Evolutionary conservation across 208 protist genomes (phyloP), one percentile per base, ranked within the genome.

Genomic region (Acanthamoeba lugdunensis): DNA sequence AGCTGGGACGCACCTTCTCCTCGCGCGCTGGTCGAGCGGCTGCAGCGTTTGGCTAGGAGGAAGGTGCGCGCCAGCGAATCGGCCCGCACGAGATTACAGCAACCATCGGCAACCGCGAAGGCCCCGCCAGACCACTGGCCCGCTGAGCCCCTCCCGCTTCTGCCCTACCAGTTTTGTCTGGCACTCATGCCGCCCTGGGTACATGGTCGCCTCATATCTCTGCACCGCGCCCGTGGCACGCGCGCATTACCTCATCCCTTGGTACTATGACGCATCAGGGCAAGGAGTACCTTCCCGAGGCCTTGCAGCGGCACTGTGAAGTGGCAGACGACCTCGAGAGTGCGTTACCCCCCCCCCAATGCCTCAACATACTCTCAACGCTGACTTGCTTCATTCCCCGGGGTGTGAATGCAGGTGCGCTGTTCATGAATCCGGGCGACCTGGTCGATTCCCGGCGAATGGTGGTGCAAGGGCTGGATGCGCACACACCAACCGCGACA

Each of bases 161-260:
- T n/a, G 25, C 85, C 85, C 7, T 56, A 91, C n/a, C 85, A 77
- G 25, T 91, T 91, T 18, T 71, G 58, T 18, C n/a, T 91, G 25
- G 85, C 85, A 0, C 41, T 91, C n/a, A 71, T 91, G 85, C 85
- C 85, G 7, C 18, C 61, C 11, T 91, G 85, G 85, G 85, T 88
- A 23, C 48, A 61, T 13, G 11, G 41, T 69, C 33, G n/a, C 14
- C 30, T 28, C n/a, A 16, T 71, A 16, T 4, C 18, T 33, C 33
- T 28, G 16, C 41, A 23, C n/a, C 63, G 25, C 16, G 63, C 48
- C 13, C 11, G 48, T 50, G 13, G 11, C 48, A 25, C 28, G 1
- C 30, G 30, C 16, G 67, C 81, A 18, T 37, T 9, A 14, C 13
- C 81, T 89, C 50, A 45, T 13, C 73, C n/a, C 41, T 28, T 14